Evolutionary conservation across 73 alveolate species (phyloP).

Genomic region (Stentor roeselii): DNA sequence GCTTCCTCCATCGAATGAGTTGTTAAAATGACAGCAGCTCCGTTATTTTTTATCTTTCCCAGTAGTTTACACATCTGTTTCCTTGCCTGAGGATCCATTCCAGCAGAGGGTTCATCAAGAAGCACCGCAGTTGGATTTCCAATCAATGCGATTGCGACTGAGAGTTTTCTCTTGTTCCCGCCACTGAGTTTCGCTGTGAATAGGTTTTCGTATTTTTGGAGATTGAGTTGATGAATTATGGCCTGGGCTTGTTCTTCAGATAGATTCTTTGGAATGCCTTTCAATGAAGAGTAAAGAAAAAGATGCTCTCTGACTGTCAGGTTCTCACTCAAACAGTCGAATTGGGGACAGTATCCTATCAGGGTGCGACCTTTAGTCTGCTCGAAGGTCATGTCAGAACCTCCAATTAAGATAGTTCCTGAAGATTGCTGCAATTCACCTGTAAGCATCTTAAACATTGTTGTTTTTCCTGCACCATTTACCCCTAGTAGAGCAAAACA

Average conservation of each 20-base stretch:
- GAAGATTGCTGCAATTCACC: constrained; percentile 87
- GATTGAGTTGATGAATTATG: constrained; percentile 81
- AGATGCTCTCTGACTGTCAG: constrained; percentile 94
- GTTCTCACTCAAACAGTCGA: constrained; percentile 90
- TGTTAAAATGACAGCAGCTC: constrained; percentile 63
- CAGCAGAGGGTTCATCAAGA: constrained; percentile 98
- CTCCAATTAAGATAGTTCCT: constrained; percentile 85
- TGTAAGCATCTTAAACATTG: constrained; percentile 92
- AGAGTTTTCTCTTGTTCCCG: constrained; percentile 96
- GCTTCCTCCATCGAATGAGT: constrained; percentile 92
- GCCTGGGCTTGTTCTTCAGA: constrained; percentile 61
- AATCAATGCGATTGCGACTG: constrained; percentile 98
- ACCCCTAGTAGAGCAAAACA: constrained; percentile 97
- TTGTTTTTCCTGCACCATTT: constrained; percentile 99
- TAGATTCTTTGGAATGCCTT: constrained; percentile 76
- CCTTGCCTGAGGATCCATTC: constrained; percentile 90
- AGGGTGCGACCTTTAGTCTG: constrained; percentile 76
- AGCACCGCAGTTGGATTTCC: constrained; percentile 98
- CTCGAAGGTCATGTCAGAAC: constrained; percentile 65
- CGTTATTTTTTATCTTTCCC: background rate
- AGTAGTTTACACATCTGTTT: background rate
- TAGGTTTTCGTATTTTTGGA: constrained; percentile 43
- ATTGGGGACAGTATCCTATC: constrained; percentile 98
- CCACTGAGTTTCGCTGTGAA: constrained; percentile 83
- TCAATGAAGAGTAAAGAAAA: constrained; percentile 85